phyloP scores from a whole-genome alignment of 192 early-diverging fungal genomes.

The Geranomyces michiganensis region DNA sequence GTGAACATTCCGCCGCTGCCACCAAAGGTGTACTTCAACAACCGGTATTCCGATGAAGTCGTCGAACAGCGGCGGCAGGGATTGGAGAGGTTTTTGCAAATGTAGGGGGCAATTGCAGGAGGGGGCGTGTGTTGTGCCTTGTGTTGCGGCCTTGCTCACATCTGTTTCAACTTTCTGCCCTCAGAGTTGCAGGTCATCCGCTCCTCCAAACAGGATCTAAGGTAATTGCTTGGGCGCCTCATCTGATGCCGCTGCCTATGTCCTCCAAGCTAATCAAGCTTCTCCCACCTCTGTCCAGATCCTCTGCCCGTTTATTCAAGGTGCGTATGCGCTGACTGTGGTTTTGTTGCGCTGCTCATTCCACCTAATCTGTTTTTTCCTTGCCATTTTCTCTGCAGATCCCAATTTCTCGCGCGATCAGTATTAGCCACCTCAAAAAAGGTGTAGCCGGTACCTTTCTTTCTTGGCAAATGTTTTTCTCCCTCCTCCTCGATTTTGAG shows the following conservation, averaged over 20 bases:
- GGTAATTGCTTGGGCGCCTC: too few relatives aligned
- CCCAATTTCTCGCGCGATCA: conserved; percentile 80
- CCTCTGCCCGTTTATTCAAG: conserved; percentile 88
- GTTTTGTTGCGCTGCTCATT: too few relatives aligned
- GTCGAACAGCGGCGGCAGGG: conserved; percentile 88
- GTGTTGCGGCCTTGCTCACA: too few relatives aligned
- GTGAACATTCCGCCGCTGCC: conserved; percentile 96
- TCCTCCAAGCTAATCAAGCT: too few relatives aligned
- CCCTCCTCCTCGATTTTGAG: neutral
- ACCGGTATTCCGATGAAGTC: conserved; percentile 94
- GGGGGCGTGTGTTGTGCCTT: neutral
- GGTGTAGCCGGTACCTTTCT: too few relatives aligned
- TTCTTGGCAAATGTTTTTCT: conserved; percentile 1
- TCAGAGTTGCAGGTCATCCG: conserved; percentile 70
- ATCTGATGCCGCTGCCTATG: too few relatives aligned
- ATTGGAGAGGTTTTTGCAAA: conserved; percentile 94
- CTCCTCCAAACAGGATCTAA: conserved; percentile 97
- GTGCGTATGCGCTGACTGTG: conserved; percentile 21
- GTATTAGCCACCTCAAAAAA: conserved; percentile 42
- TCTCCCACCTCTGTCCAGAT: conserved; percentile 11
- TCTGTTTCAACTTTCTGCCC: neutral
- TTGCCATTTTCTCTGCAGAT: conserved; percentile 49
- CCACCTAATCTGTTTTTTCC: neutral
- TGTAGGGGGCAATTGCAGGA: conserved; percentile 57
- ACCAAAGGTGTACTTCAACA: conserved; percentile 91